Percentiles rank a stretch among this genome's conserved stretches.
phyloP scores from a whole-genome alignment of 179 eudicot genomes.

The Heliamphora pulchella region DNA sequence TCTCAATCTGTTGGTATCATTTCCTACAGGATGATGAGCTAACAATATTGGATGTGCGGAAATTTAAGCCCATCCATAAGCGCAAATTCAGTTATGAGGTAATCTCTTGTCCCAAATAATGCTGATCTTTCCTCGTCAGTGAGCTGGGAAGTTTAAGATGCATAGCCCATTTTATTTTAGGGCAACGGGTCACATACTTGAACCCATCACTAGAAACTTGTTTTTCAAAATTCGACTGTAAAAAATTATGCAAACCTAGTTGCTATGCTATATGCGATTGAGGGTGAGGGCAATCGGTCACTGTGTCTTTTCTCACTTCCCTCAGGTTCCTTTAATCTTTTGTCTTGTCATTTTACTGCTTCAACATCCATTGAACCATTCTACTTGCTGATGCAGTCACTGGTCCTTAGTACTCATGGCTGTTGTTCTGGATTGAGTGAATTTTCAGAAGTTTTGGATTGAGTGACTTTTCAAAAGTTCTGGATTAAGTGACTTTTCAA shows the following conservation, averaged over 20 bases:
- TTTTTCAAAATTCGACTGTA: conserved; percentile 3
- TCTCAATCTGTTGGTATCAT: conserved; percentile 10
- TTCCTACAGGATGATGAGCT: conserved; percentile 73
- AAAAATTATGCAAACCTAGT: not conserved
- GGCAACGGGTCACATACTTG: not conserved
- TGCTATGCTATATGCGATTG: not conserved
- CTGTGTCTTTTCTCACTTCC: not conserved
- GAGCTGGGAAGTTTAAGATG: not conserved
- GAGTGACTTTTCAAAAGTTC: too few species aligned
- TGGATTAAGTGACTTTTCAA: not conserved
- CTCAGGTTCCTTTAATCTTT: not conserved
- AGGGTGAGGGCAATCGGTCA: not conserved
- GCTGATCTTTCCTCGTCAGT: not conserved
- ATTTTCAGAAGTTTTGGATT: too few species aligned
- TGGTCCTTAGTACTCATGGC: not conserved
- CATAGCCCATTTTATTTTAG: not conserved
- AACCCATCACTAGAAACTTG: not conserved
- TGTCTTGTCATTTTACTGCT: not conserved
- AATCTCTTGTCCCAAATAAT: conserved; percentile 18
- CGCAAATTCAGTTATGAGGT: conserved; percentile 95
- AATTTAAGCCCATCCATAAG: conserved; percentile 80
- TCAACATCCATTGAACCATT: not conserved
- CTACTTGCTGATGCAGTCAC: not conserved
- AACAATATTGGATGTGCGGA: conserved; percentile 89
- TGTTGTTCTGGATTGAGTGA: not conserved